Evolutionary conservation across 768 basidiomycete species (phyloP), one percentile per base, ranked within the genome.

Genomic region (Mycena galericulata): DNA sequence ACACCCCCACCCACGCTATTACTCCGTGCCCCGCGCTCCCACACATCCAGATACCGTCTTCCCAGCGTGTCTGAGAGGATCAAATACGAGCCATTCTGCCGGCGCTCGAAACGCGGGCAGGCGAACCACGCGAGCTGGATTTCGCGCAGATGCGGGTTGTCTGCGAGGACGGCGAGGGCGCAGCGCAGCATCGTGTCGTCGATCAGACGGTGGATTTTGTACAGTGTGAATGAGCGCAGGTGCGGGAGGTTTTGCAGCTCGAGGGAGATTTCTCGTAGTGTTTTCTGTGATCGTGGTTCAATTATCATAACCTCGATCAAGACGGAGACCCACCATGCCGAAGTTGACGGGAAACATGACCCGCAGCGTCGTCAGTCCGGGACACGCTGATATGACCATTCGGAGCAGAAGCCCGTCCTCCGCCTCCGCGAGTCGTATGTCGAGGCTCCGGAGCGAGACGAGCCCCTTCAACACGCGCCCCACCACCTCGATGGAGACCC

Each of bases 151-250:
- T 32, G 18, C 4, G 67, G 60, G 58, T 56, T 43, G 41, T n/a
- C 18, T 4, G 60, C 34, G 22, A 62, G 36, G 46, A 62, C 2
- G 3, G 17, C 6, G 54, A 55, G 59, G 15, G 58, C 50, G 43
- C 40, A 60, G 10, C 30, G 40, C 34, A 62, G 67, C 65, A 68
- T 61, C 4, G 60, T 18, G 3, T 6, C 26, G 51, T 40, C 29
- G 14, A 22, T 46, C 60, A 51, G n/a, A 22, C 47, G 59, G 60
- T 57, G 67, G 27, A 29, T 45, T 9, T 55, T 62, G 45, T 55
- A 55, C 2, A 68, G 45, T 24, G 59, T 56, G 67, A 68, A 50
- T 17, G 51, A 47, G 36, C 60, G 67, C n/a, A 68, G 55, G 32
- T 47, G 50, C 27, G 67, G 66, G 34, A 68, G 67, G 15, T 9